These are phyloP conservation scores for Leptographium wingfieldii DNA, from an alignment of 2,329 filamentous ascomycete genomes.

Conservation along the genomic window DNA sequence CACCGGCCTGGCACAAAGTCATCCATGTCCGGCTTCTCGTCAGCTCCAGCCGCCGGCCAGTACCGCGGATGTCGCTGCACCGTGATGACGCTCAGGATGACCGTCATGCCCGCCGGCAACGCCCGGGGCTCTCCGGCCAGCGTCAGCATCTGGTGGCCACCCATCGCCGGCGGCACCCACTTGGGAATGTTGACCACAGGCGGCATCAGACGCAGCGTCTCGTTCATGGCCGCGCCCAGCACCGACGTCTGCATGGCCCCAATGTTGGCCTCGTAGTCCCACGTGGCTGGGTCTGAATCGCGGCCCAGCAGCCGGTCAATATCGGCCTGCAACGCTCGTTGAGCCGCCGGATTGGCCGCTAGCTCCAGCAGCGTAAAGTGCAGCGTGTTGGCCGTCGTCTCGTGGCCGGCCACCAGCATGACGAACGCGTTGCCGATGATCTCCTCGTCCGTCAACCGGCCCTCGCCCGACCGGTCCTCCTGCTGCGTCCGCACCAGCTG, in stretches of 20 bases:
- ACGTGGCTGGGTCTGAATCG: constrained; percentile 42
- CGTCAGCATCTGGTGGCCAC: constrained; percentile 37
- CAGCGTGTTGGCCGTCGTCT: constrained; percentile 64
- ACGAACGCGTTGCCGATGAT: constrained; percentile 62
- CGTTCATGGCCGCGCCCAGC: constrained; percentile 64
- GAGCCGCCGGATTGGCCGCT: constrained; percentile 50
- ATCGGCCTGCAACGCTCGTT: constrained; percentile 55
- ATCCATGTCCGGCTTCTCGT: constrained; percentile 42
- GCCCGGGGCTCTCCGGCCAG: constrained; percentile 43
- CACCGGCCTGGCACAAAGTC: constrained; percentile 64
- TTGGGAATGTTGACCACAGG: constrained; percentile 65
- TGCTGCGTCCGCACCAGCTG: constrained; percentile 34
- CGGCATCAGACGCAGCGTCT: constrained; percentile 61
- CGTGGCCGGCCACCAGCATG: constrained; percentile 62
- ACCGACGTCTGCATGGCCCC: constrained; percentile 55
- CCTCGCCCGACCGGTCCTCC: constrained; percentile 14
- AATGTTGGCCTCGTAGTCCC: constrained; percentile 59
- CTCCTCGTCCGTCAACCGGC: constrained; percentile 43
- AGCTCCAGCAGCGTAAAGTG: constrained; percentile 60
- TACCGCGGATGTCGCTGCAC: constrained; percentile 57
- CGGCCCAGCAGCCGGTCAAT: constrained; percentile 50
- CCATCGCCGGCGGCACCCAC: constrained; percentile 29
- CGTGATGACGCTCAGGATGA: constrained; percentile 43
- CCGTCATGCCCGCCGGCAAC: constrained; percentile 41
- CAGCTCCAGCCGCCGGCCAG: constrained; percentile 46